phyloP scores from a whole-genome alignment of 2,329 filamentous ascomycete genomes.

The Tricladium varicosporioides region DNA sequence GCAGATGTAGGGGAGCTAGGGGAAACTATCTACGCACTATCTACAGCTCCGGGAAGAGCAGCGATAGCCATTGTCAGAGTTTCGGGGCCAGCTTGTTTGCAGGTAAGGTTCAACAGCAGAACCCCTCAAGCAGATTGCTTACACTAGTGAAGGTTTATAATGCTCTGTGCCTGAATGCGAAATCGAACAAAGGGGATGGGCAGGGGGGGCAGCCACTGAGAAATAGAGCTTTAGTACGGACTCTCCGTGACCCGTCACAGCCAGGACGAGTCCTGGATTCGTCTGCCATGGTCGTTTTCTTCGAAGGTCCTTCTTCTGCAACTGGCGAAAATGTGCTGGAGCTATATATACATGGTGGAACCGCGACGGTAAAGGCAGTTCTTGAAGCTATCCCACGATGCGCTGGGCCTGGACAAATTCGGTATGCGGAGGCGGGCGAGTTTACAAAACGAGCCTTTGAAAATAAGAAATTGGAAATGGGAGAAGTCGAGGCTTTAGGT shows the following conservation, averaged over 20 bases:
- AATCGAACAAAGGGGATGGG: too few species aligned
- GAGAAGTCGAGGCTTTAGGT: conserved; percentile 71
- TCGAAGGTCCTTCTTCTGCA: conserved; percentile 76
- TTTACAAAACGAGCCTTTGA: conserved; percentile 92
- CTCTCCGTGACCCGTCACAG: conserved; percentile 61
- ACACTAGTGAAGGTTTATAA: too few species aligned
- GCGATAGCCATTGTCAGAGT: too few species aligned
- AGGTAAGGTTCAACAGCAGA: too few species aligned
- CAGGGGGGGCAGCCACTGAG: too few species aligned
- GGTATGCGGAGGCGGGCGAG: conserved; percentile 91
- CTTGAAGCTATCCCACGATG: conserved; percentile 70
- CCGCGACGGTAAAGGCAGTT: conserved; percentile 84
- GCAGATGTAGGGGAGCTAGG: too few species aligned
- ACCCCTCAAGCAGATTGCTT: too few species aligned
- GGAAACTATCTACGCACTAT: too few species aligned
- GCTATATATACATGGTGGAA: conserved; percentile 89
- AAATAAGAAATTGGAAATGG: conserved; percentile 80
- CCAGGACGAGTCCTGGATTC: conserved; percentile 54
- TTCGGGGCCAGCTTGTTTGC: too few species aligned
- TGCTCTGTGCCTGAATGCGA: too few species aligned
- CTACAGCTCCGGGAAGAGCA: too few species aligned
- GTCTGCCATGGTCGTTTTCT: conserved; percentile 61
- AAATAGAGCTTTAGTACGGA: conserved; percentile 63
- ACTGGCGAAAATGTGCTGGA: conserved; percentile 94
- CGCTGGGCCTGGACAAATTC: conserved; percentile 45